phyloP scores from a whole-genome alignment of 768 basidiomycete genomes.

The Lactifluus piperatus region DNA sequence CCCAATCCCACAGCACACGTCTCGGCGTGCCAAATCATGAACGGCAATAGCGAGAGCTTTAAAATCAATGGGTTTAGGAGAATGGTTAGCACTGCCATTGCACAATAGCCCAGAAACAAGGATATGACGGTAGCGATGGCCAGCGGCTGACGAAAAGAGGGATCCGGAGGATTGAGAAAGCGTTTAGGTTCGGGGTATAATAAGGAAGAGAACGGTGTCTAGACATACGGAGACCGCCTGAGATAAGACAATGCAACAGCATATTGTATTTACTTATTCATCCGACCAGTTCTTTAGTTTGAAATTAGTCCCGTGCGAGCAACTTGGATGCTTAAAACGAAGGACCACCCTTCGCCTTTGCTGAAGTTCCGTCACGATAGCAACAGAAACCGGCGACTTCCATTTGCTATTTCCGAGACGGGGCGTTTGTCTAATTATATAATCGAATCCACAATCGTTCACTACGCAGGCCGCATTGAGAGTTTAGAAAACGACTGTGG shows the following conservation, averaged over 20 bases:
- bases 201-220: not conserved
- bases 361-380: no score
- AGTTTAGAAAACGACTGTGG: no score
- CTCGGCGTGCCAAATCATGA: slow-evolving; percentile 1
- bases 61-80: slow-evolving; percentile 1
- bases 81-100: not conserved
- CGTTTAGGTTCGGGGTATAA: not conserved
- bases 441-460: no score
- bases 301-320: not conserved
- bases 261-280: not conserved
- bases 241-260: not conserved
- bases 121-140: not conserved
- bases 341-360: no score
- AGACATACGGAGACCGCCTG: no score
- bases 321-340: not conserved
- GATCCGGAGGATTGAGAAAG: not conserved
- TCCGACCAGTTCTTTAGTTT: not conserved
- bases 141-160: not conserved
- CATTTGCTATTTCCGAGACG: no score
- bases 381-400: no score
- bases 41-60: slow-evolving; percentile 1
- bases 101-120: not conserved
- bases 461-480: no score
- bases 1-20: not conserved
- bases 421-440: no score